Evolutionary conservation across 176 grass and related monocot genomes (phyloP), one percentile per base, ranked within the genome.

Genomic region (Avena insularis): DNA sequence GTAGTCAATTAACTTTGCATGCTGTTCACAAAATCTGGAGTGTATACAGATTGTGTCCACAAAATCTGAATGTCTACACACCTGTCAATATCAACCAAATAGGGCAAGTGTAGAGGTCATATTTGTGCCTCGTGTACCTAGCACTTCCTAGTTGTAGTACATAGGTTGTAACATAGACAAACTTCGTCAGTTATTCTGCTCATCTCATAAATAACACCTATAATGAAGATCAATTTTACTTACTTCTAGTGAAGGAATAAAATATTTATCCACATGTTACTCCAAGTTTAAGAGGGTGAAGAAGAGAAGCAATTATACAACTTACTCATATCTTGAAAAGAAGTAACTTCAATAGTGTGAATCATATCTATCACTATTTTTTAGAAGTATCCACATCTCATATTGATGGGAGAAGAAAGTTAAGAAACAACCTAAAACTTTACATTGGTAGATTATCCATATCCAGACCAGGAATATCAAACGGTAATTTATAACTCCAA

Each of bases 401-500:
- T 45, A 75, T 84, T 21, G 54, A 0, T 43, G 40, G 35, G 38
- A 76, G 3, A 83, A 27, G 2, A 55, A 31, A 62, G 31, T 62
- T 15, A 55, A 4, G 15, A 53, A 50, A 67, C 25, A 40, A 63
- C 75, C 48, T 62, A 85, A 85, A 12, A 71, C 40, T 46, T 89
- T 86, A 95, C 93, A 95, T 86, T 23, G 94, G 68, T 11, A 98
- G 78, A 80, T 94, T 89, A 82, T 94, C 90, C 64, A 93, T 91
- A 86, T 94, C 92, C 70, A 93, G 71, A 86, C 72, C 85, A 13
- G 93, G 96, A 67, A 95, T 81, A 92, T 92, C 79, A 82, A 95
- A 95, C 53, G 93, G 93, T 77, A 98, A 76, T 92, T 94, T 79
- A 95, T 53, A 38, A 91, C 68, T 67, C 96, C 96, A 59, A 93